These are phyloP conservation scores for Nicotiana paniculata DNA, from an alignment of 257 asterid species.

Conservation along the genomic window DNA sequence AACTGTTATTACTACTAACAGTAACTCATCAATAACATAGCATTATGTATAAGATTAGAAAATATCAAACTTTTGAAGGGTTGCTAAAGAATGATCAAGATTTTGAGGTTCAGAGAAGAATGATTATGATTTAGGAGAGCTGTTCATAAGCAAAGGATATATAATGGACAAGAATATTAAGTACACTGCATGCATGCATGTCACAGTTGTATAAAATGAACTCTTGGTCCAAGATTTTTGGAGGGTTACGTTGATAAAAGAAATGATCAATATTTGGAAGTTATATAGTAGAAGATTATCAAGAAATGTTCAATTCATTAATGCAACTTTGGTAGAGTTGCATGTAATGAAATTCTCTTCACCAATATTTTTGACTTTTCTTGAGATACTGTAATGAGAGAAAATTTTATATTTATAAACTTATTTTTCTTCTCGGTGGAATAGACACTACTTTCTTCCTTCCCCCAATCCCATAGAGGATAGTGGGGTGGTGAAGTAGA, in stretches of 20 bases:
- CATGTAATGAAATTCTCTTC: neutral
- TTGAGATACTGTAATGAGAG: neutral
- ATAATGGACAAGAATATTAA: neutral
- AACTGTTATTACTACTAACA: too few relatives aligned
- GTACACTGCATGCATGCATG: neutral
- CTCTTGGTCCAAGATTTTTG: neutral
- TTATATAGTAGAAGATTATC: neutral
- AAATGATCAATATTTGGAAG: neutral
- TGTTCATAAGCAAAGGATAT: neutral
- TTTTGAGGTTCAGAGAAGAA: neutral
- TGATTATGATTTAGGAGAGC: neutral
- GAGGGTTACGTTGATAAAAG: neutral
- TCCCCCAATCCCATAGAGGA: neutral
- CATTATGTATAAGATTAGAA: neutral
- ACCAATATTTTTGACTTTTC: neutral
- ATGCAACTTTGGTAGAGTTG: neutral
- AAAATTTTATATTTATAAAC: neutral
- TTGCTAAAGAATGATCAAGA: too few relatives aligned
- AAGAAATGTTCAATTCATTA: neutral
- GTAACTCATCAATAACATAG: too few relatives aligned
- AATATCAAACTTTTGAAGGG: neutral
- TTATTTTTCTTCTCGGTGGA: neutral
- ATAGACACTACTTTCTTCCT: neutral
- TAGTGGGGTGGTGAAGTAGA: neutral
- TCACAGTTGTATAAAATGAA: neutral